Conservation (phyloP, 1,284 basidiomycete species). For the Boletellus deceptivus region DNA sequence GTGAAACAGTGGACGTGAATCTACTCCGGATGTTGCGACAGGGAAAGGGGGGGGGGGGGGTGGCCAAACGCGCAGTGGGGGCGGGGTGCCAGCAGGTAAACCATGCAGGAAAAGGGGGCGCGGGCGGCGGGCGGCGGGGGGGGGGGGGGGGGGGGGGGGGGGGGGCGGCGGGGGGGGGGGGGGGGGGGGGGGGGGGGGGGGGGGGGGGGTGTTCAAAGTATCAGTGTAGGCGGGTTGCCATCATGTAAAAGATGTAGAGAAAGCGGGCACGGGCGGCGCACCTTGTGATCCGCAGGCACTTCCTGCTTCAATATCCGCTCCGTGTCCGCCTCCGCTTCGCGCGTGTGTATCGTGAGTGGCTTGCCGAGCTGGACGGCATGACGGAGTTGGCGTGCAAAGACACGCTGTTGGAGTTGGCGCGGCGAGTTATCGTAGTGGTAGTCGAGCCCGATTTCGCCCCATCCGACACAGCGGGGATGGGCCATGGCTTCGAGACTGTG, state of each 20-base stretch:
- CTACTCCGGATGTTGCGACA: slow-evolving; percentile 31
- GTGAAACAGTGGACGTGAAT: slow-evolving; percentile 83
- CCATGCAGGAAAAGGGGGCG: too few species aligned
- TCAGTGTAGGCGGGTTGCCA: not conserved
- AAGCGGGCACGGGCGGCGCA: slow-evolving; percentile 25
- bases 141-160: too few species aligned
- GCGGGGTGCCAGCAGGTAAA: too few species aligned
- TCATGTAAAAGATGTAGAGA: too few species aligned
- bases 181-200: too few species aligned
- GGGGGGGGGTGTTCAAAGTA: too few species aligned
- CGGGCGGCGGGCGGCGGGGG: too few species aligned
- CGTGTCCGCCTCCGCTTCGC: slow-evolving; percentile 79
- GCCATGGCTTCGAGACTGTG: slow-evolving; percentile 67
- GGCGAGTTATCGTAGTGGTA: slow-evolving; percentile 81
- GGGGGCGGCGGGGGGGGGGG: too few species aligned
- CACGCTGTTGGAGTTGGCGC: slow-evolving; percentile 58
- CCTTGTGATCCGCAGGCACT: slow-evolving; percentile 67
- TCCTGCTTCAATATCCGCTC: slow-evolving; percentile 70
- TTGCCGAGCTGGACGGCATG: slow-evolving; percentile 67
- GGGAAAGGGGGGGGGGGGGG: too few species aligned
- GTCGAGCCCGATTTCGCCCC: slow-evolving; percentile 84
- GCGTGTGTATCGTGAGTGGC: slow-evolving; percentile 75
- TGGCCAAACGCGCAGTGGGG: too few species aligned
- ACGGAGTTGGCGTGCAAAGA: slow-evolving; percentile 66
- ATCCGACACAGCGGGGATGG: slow-evolving; percentile 77